These are phyloP conservation scores for Wickerhamiella parazyma DNA, from an alignment of 805 yeast genomes.

Conservation along the genomic window DNA sequence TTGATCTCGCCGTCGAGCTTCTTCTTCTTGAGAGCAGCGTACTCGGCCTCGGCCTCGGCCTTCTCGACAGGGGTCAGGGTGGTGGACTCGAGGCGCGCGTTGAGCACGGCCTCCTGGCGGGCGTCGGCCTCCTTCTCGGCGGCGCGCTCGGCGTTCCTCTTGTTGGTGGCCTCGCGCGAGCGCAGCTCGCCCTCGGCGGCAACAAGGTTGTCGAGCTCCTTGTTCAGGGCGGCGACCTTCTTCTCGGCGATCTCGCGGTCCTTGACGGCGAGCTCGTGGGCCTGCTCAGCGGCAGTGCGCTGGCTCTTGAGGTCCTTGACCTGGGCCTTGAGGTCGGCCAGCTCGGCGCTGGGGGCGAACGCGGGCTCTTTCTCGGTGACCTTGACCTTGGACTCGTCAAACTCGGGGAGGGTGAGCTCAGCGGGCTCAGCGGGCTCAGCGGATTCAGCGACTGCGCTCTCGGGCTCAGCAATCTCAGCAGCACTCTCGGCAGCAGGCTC, in stretches of 20 bases:
- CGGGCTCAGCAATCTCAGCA: not conserved
- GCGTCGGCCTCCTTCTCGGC: conserved; percentile 9
- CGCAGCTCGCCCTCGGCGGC: conserved; percentile 1
- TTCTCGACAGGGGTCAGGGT: conserved; percentile 7
- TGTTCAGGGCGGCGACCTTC: conserved; percentile 4
- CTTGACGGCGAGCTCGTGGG: conserved; percentile 14
- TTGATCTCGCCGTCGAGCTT: conserved; percentile 3
- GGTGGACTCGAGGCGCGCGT: conserved; percentile 9
- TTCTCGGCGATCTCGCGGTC: conserved; percentile 4
- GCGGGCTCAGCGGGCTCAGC: not conserved
- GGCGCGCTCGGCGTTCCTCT: not conserved
- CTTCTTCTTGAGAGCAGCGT: conserved; percentile 9
- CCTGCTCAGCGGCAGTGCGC: conserved; percentile 4
- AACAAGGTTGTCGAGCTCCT: conserved; percentile 4
- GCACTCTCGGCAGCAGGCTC: not conserved
- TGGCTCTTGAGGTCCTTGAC: conserved; percentile 7
- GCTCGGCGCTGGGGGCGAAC: not conserved
- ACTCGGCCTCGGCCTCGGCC: conserved; percentile 9
- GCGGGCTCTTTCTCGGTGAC: conserved; percentile 2
- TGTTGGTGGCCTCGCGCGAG: not conserved
- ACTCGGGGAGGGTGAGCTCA: not conserved
- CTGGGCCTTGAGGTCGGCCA: conserved; percentile 6
- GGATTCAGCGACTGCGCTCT: not conserved
- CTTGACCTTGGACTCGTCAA: conserved; percentile 3
- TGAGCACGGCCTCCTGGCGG: conserved; percentile 7